These are phyloP conservation scores for Penstemon eatonii DNA, from an alignment of 257 asterid genomes.

Conservation along the genomic window DNA sequence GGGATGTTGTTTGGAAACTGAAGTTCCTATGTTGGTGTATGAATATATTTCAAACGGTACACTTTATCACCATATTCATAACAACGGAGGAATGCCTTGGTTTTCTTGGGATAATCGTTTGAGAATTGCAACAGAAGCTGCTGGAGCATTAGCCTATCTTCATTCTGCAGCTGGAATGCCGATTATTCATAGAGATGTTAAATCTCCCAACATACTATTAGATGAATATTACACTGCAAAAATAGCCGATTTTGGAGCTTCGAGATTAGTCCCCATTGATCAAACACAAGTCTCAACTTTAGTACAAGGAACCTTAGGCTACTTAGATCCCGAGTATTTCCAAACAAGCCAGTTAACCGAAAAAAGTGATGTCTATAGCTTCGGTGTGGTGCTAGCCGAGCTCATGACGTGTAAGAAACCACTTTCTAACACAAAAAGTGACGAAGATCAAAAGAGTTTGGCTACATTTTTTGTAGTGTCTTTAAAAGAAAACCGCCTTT, in stretches of 20 bases:
- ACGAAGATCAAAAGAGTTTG: slow-evolving; percentile 18
- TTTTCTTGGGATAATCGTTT: slow-evolving; percentile 45
- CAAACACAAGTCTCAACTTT: slow-evolving; percentile 51
- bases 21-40: slow-evolving; percentile 41
- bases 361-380: slow-evolving; percentile 54
- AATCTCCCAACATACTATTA: slow-evolving; percentile 42
- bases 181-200: slow-evolving; percentile 45
- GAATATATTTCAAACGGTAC: slow-evolving; percentile 39
- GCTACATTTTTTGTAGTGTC: slow-evolving; percentile 16
- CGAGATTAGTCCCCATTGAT: slow-evolving; percentile 52
- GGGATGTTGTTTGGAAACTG: slow-evolving; percentile 51
- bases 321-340: slow-evolving; percentile 58
- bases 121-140: slow-evolving; percentile 42
- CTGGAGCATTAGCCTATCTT: slow-evolving; percentile 46
- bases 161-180: slow-evolving; percentile 47
- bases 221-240: slow-evolving; percentile 38
- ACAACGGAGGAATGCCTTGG: slow-evolving; percentile 36
- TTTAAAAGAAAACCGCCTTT: slow-evolving; percentile 20
- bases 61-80: slow-evolving; percentile 36
- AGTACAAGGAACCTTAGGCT: slow-evolving; percentile 58
- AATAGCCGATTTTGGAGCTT: slow-evolving; percentile 60
- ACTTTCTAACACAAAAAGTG: not conserved
- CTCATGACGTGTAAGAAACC: slow-evolving; percentile 44
- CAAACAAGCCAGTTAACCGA: slow-evolving; percentile 46
- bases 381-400: slow-evolving; percentile 45